Evolutionary conservation across 257 asterid species (phyloP).

Genomic region (Nicotiana undulata): DNA sequence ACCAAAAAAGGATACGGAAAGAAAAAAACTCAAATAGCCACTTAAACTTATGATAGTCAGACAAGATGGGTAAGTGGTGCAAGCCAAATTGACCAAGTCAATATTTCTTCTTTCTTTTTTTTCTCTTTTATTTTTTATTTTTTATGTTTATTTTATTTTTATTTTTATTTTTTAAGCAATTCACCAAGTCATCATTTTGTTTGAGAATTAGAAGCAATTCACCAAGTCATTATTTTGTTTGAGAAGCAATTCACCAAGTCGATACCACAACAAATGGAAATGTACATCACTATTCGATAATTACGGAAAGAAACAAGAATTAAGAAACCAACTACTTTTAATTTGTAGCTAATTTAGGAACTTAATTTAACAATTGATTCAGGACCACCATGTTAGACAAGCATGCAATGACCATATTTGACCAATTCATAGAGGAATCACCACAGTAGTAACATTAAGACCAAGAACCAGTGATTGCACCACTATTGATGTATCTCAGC

Average conservation of each 20-base stretch:
- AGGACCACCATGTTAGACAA: background rate
- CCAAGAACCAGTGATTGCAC: background rate
- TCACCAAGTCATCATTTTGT: too few species aligned
- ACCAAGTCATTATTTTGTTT: too few species aligned
- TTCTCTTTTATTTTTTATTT: too few species aligned
- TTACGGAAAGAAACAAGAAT: background rate
- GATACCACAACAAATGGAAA: background rate
- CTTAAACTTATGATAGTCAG: background rate
- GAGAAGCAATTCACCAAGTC: too few species aligned
- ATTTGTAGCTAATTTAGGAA: background rate
- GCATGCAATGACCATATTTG: background rate
- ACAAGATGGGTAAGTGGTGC: background rate
- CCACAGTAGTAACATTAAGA: background rate
- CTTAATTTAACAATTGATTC: background rate
- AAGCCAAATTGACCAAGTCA: background rate
- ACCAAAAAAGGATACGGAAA: background rate
- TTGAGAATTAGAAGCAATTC: too few species aligned
- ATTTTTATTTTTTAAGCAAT: too few species aligned
- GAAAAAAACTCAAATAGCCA: background rate
- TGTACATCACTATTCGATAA: background rate
- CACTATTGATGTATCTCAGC: background rate
- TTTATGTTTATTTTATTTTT: too few species aligned
- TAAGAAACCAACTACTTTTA: background rate
- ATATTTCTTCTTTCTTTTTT: too few species aligned
- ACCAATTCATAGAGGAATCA: background rate